Evolutionary conservation across 2,329 filamentous ascomycete species (phyloP).

Genomic region (Diaporthe sp.): DNA sequence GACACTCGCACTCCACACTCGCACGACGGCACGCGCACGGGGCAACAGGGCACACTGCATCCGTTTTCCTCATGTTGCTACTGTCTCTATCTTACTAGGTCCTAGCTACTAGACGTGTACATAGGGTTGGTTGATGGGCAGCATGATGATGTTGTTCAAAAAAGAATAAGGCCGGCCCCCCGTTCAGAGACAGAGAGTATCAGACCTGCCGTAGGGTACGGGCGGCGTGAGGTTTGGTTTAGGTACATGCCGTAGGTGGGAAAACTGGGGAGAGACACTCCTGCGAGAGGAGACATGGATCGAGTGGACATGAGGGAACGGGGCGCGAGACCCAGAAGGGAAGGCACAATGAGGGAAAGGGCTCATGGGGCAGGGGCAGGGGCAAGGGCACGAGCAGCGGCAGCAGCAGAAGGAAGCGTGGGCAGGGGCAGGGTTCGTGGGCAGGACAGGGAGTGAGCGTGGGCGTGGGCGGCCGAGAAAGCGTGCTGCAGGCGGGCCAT

Average conservation of each 20-base stretch:
- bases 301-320: conserved; percentile 26
- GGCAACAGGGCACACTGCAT: conserved; percentile 13
- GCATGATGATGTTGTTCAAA: background rate
- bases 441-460: conserved; percentile 17
- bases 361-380: conserved; percentile 12
- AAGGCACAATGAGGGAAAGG: conserved; percentile 26
- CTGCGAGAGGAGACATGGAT: conserved; percentile 26
- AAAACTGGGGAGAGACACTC: conserved; percentile 15
- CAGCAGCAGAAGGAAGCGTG: conserved; percentile 16
- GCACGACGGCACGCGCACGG: conserved; percentile 20
- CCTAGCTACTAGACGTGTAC: background rate
- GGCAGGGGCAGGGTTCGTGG: conserved; percentile 10
- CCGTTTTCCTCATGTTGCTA: background rate
- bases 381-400: conserved; percentile 11
- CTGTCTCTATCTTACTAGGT: background rate
- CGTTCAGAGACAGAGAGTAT: conserved; percentile 10
- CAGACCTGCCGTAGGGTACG: conserved; percentile 1
- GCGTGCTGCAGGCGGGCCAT: conserved; percentile 9
- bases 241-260: conserved; percentile 19
- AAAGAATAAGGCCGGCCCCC: background rate
- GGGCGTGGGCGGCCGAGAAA: conserved; percentile 11
- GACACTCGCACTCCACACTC: conserved; percentile 20
- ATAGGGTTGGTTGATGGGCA: background rate
- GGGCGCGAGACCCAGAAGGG: conserved; percentile 33
- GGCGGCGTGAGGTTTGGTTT: background rate